Conservation (phyloP, 306 rosid genomes). For the Pyrus communis region DNA sequence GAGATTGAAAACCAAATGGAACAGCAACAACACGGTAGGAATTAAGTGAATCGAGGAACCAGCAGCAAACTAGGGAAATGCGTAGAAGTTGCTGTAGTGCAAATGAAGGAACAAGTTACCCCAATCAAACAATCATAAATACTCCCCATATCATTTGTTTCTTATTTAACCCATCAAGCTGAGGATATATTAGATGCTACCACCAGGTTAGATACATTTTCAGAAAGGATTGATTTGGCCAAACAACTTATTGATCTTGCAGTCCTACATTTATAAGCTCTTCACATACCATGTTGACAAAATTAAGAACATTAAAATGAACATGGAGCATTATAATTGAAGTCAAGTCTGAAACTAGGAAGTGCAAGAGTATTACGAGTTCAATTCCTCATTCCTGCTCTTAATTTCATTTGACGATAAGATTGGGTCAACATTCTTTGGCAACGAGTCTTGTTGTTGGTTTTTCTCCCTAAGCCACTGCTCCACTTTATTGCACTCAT, state of each 20-base stretch:
- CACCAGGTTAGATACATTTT: background rate
- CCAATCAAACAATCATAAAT: background rate
- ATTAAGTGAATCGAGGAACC: background rate
- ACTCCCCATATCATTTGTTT: background rate
- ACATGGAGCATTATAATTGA: background rate
- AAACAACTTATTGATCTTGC: background rate
- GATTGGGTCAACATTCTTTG: conserved; percentile 57
- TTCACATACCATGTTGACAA: background rate
- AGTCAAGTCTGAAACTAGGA: background rate
- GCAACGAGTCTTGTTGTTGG: conserved; percentile 56
- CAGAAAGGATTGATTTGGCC: background rate
- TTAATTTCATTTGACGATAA: conserved; percentile 55
- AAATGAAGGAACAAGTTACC: background rate
- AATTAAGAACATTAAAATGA: background rate
- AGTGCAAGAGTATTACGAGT: conserved; percentile 39
- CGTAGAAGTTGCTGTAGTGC: background rate
- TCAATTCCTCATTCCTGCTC: conserved; percentile 45
- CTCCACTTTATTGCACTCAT: conserved; percentile 57
- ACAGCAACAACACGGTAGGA: background rate
- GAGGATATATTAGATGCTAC: background rate
- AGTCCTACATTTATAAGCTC: background rate
- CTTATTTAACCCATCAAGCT: background rate
- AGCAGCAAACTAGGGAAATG: background rate
- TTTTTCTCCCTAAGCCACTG: conserved; percentile 65
- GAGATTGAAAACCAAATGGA: background rate